phyloP scores from a whole-genome alignment of 2,329 filamentous ascomycete species.

The Nannizzia gypsea region DNA sequence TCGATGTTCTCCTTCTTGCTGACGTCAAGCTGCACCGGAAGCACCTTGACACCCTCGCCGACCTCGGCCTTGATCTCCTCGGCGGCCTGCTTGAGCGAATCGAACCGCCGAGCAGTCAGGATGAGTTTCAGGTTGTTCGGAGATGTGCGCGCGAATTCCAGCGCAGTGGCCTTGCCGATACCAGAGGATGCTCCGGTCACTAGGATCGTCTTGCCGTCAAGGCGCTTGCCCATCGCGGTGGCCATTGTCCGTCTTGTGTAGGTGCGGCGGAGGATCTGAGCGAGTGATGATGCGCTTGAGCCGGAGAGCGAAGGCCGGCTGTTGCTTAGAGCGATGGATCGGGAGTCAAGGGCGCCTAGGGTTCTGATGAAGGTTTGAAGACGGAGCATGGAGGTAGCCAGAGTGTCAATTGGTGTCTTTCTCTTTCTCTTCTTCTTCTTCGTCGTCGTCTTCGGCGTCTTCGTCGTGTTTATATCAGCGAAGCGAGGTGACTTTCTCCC shows the following conservation, averaged over 20 bases:
- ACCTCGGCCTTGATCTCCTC: constrained; percentile 64
- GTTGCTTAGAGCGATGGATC: background rate
- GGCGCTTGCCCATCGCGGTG: constrained; percentile 64
- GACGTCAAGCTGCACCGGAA: constrained; percentile 76
- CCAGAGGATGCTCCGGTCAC: constrained; percentile 89
- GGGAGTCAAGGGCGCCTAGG: constrained; percentile 2
- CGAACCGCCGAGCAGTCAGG: constrained; percentile 75
- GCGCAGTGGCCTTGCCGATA: constrained; percentile 63
- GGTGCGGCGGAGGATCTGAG: constrained; percentile 9
- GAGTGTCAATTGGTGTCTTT: background rate
- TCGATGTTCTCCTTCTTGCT: constrained; percentile 65
- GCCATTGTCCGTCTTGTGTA: constrained; percentile 42
- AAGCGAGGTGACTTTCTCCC: background rate
- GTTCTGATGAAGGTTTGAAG: constrained; percentile 7
- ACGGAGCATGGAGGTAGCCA: constrained; percentile 8
- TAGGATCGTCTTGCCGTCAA: constrained; percentile 83
- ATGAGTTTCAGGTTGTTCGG: constrained; percentile 71
- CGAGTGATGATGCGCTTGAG: background rate
- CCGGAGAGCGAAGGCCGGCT: background rate
- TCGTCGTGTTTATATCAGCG: background rate
- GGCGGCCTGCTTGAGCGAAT: constrained; percentile 64
- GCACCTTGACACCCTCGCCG: constrained; percentile 66
- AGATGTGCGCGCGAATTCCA: constrained; percentile 82
- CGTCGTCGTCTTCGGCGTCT: background rate
- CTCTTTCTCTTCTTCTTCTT: background rate